These are phyloP conservation scores for Kodamaea anthophila DNA, from an alignment of 1,139 yeast genomes.

Conservation along the genomic window DNA sequence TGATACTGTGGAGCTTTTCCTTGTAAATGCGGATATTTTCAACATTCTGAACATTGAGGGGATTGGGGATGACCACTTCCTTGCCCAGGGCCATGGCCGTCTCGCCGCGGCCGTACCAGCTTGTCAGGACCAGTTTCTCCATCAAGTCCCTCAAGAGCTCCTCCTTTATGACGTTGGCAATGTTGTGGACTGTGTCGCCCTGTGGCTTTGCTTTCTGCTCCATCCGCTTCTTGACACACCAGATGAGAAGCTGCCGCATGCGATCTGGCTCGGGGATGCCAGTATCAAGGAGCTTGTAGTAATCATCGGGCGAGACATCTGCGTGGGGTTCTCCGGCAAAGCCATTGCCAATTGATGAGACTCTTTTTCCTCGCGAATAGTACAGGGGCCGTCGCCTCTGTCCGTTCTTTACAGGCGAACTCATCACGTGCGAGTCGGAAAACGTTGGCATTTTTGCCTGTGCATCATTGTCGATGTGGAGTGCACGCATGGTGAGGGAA, in stretches of 20 bases:
- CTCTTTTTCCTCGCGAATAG: slow-evolving; percentile 59
- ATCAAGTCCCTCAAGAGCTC: slow-evolving; percentile 55
- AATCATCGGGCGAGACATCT: slow-evolving; percentile 50
- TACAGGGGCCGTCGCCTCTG: slow-evolving; percentile 43
- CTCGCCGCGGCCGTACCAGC: slow-evolving; percentile 51
- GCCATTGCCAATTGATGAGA: slow-evolving; percentile 73
- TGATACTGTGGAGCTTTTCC: slow-evolving; percentile 36
- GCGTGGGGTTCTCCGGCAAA: slow-evolving; percentile 63
- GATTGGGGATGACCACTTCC: slow-evolving; percentile 16
- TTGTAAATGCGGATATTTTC: slow-evolving; percentile 16
- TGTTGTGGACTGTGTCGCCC: slow-evolving; percentile 37
- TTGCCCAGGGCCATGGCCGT: slow-evolving; percentile 9
- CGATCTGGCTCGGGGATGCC: slow-evolving; percentile 67
- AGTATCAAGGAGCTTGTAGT: slow-evolving; percentile 57
- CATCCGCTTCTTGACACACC: slow-evolving; percentile 57
- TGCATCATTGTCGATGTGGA: not conserved
- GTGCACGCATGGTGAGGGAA: no score
- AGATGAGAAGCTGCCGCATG: slow-evolving; percentile 61
- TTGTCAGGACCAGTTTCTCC: slow-evolving; percentile 53
- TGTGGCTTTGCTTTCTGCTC: slow-evolving; percentile 22
- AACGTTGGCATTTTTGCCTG: not conserved
- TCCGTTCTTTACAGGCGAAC: not conserved
- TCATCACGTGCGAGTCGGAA: not conserved
- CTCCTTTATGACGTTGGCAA: slow-evolving; percentile 62
- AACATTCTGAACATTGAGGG: slow-evolving; percentile 11